These are phyloP conservation scores for Cyberlindnera euphorbiae DNA, from an alignment of 805 yeast genomes.

Conservation along the genomic window DNA sequence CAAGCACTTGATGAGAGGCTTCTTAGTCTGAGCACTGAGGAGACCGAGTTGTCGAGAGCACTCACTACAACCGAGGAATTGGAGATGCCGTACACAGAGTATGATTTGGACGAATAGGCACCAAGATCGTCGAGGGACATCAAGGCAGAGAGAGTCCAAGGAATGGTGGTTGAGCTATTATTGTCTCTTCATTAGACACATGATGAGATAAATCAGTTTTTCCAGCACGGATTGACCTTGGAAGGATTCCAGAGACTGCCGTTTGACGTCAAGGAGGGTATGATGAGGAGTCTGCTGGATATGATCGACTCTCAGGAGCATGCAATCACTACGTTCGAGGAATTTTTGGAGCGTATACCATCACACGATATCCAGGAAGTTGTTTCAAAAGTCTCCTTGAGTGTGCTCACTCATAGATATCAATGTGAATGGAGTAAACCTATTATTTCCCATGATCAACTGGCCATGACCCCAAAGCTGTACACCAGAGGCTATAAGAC, in stretches of 20 bases:
- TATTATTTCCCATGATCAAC: constrained; percentile 3
- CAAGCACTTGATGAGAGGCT: too few relatives aligned
- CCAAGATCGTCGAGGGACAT: constrained; percentile 2
- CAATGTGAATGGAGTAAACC: background rate
- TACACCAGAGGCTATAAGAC: constrained; percentile 2
- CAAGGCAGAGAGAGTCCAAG: constrained; percentile 6
- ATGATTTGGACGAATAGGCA: constrained; percentile 7
- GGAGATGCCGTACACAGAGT: constrained; percentile 10
- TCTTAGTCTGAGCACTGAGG: too few relatives aligned
- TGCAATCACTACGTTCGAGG: constrained; percentile 8
- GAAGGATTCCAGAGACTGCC: background rate
- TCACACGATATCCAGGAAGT: constrained; percentile 3
- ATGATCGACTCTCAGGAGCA: constrained; percentile 4
- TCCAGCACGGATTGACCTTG: constrained; percentile 3
- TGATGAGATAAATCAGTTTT: background rate
- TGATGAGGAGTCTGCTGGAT: constrained; percentile 1
- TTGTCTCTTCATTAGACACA: constrained; percentile 3
- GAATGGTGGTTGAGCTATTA: constrained; percentile 10
- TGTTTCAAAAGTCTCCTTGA: background rate
- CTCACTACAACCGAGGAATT: background rate
- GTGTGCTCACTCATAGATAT: background rate
- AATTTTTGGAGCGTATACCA: constrained; percentile 6
- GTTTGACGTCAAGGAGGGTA: background rate
- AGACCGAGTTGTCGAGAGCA: too few relatives aligned
- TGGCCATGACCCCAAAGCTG: constrained; percentile 3